Base-by-base conservation (phyloP, 306 rosid genomes). In the Bauhinia variegata region DNA sequence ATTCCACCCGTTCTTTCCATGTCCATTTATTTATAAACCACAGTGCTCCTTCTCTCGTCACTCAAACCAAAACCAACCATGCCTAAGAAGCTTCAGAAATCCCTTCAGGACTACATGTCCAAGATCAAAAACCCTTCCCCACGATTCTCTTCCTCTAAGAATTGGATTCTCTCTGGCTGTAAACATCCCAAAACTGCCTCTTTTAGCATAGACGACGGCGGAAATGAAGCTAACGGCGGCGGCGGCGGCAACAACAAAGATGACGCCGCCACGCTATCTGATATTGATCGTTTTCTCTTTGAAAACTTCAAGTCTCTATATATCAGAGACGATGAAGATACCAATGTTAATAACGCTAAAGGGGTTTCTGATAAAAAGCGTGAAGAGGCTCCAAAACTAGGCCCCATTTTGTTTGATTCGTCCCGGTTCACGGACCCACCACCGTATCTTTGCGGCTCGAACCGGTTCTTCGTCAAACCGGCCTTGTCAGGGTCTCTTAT, bases 271-370 rank as follows among this genome's bases (percentile, higher is more conserved):
- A 87, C 89, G 0, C 74, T 92, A 36, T 80, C 88, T 2, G 98
- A 89, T n/a, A 34, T 89, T 6, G 96, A 92, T 43, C 88, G 86
- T 8, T 89, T 92, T 50, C 89, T 92, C 50, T 57, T 82, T 0
- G 96, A 92, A 73, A 92, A 92, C 30, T 92, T 87, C 86, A 82
- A 79, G 75, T 89, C 98, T 7, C 75, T 89, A 0, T 92, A 75
- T 50, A 39, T 73, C 4, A 77, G 57, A 60, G 92, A 87, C 37
- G 83, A 80, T 2, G 84, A 70, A 4, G 74, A 43, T 60, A 17
- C 6, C 0, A 34, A 23, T 8, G 51, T 23, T 47, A 46, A 4
- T 33, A 6, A 3, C 3, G 41, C 15, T 60, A 58, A 14, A 73
- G 51, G 52, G 43, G 54, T 14, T 41, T 63, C 60, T 3, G 77